Conservation (phyloP, 768 basidiomycete species). For the Xerocomellus dryophilus region DNA sequence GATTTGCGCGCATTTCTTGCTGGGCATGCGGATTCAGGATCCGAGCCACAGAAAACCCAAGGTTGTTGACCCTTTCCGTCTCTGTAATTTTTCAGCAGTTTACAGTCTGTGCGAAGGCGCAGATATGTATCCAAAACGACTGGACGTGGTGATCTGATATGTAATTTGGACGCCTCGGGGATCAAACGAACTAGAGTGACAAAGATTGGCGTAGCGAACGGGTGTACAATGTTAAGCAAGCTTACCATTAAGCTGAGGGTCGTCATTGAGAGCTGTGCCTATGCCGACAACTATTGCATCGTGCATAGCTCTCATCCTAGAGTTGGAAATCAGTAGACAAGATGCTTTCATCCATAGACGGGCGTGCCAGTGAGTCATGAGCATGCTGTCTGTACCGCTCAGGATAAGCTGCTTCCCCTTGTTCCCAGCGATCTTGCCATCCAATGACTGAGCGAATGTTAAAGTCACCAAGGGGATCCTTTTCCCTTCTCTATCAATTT, state of each 20-base stretch:
- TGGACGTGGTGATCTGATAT: conserved; percentile 64
- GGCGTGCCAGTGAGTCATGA: conserved; percentile 87
- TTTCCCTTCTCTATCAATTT: conserved; percentile 11
- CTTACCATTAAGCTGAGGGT: conserved; percentile 92
- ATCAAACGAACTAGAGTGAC: conserved; percentile 51
- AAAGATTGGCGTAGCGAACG: neutral
- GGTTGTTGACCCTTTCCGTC: conserved; percentile 61
- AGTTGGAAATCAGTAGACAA: conserved; percentile 1
- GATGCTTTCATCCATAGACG: neutral
- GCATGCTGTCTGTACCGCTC: conserved; percentile 83
- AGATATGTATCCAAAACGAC: conserved; percentile 79
- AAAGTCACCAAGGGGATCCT: conserved; percentile 66
- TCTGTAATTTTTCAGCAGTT: conserved; percentile 64
- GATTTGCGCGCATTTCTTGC: conserved; percentile 35
- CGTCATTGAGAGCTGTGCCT: conserved; percentile 85
- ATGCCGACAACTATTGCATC: conserved; percentile 91
- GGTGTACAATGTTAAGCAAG: conserved; percentile 1
- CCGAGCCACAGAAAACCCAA: conserved; percentile 60
- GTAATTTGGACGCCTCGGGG: conserved; percentile 36
- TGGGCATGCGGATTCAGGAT: neutral
- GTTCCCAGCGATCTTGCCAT: conserved; percentile 83
- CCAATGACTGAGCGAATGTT: conserved; percentile 82
- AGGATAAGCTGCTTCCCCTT: conserved; percentile 73
- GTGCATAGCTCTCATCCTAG: conserved; percentile 88
- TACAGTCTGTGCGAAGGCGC: conserved; percentile 62